A percentile compares a stretch with the other conserved stretches of the same genome.
Evolutionary conservation across 31 red algal species (phyloP).

Genomic region (Endocladia muricata): DNA sequence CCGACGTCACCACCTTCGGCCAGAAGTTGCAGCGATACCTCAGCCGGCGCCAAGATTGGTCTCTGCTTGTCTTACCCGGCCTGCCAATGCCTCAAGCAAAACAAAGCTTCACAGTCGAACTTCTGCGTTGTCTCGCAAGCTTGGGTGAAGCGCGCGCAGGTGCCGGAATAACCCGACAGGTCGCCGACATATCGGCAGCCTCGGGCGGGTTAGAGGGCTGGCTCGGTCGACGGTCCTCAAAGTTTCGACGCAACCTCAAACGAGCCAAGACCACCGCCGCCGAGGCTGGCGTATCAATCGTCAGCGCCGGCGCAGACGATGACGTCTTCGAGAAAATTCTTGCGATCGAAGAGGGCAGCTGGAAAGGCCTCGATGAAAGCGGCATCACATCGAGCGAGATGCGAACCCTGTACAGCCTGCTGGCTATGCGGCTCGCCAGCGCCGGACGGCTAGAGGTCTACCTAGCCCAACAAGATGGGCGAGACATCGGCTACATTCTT

Average conservation of each 20-base stretch:
- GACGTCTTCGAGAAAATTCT: not conserved
- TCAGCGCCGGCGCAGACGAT: not conserved
- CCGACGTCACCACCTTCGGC: not conserved
- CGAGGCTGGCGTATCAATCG: not conserved
- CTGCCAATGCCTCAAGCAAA: not conserved
- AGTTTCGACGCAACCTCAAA: not conserved
- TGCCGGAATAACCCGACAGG: not conserved
- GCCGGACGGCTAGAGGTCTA: not conserved
- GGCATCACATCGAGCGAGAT: not conserved
- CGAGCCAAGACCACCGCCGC: not conserved
- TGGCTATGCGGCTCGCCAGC: not conserved
- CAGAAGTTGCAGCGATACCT: not conserved
- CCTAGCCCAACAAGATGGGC: not conserved
- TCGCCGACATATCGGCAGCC: slow-evolving; percentile 4
- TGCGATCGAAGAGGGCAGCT: not conserved
- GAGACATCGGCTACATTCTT: not conserved
- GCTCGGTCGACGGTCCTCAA: not conserved
- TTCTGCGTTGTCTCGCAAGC: not conserved
- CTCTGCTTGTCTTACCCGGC: not conserved
- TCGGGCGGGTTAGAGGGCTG: not conserved
- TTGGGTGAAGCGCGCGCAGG: not conserved
- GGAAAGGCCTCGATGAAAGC: not conserved
- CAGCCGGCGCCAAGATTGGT: not conserved
- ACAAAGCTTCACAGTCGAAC: not conserved
- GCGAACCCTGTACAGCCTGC: not conserved